Conservation (phyloP, 768 basidiomycete species). For the Chalciporus pseudorubinellus region DNA sequence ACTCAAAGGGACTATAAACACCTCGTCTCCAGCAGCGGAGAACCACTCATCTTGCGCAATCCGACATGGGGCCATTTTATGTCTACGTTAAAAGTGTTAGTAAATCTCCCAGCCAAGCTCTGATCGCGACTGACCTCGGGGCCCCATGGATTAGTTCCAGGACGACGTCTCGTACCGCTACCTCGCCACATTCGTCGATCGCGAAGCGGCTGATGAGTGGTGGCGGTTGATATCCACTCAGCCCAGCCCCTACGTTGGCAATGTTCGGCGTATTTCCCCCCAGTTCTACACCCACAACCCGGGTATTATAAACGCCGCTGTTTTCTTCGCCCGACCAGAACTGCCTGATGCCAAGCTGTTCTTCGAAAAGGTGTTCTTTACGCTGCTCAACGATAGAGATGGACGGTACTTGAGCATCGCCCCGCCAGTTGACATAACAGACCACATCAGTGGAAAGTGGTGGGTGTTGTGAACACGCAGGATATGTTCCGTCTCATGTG, state of each 20-base stretch:
- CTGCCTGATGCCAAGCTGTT: not conserved
- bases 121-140: not conserved
- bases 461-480: not conserved
- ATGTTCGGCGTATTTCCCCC: not conserved
- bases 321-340: not conserved
- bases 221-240: constrained; percentile 23
- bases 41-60: not conserved
- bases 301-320: not conserved
- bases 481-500: not conserved
- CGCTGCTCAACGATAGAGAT: not conserved
- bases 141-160: not conserved
- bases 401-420: not conserved
- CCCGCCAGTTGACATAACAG: not conserved
- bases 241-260: constrained; percentile 3
- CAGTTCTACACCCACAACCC: constrained; percentile 3
- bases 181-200: constrained; percentile 21
- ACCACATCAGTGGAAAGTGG: constrained; percentile 1
- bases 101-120: not conserved
- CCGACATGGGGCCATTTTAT: not conserved
- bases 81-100: constrained; percentile 1
- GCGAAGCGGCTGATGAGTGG: constrained; percentile 27
- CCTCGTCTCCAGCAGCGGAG: not conserved
- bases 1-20: not conserved
- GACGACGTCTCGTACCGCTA: not conserved
- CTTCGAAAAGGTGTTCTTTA: constrained; percentile 1